Evolutionary conservation across 148 eudicot species (phyloP), one percentile per base, ranked within the genome.

Genomic region (Agrostemma githago): DNA sequence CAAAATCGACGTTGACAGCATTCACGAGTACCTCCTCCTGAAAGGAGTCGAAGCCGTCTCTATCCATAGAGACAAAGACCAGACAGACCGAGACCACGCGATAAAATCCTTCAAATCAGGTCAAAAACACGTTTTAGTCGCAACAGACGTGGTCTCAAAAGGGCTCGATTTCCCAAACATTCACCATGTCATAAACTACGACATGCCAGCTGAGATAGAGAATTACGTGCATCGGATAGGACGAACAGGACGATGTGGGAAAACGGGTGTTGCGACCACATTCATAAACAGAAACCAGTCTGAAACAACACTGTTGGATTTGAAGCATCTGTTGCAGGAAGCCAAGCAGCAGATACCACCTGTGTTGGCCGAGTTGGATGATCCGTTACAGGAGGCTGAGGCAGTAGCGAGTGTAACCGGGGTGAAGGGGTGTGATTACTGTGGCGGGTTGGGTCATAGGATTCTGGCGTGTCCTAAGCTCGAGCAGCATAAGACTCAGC

Each of bases 11-110:
- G 98, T 91, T 57, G 96, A 93, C 51, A 94, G 91, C 70, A 90
- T 93, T 26, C 98, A 91, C 3, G 98, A 93, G 72, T 93, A 91
- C 58, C 86, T 93, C 12, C 88, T 93, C 2, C 51, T 91, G 5
- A 93, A 93, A 83, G 97, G 97, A 39, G 97, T 93, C 12, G 98
- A 93, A 77, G 97, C 89, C 0, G 98, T 93, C 60, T 91, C 98
- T 0, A 74, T 91, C 68, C 97, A 93, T 37, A 97, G 95, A 44
- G 98, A 97, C 5, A 93, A 91, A 73, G 98, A 91, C 72, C 98
- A 93, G 54, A 95, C 88, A 64, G 98, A 93, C 69, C 79, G 98
- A 81, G 97, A 93, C 37, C 81, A 91, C 16, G 97, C 95, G 0
- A 93, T 93, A 37, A 83, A 89, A 2, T 83, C 97, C 9, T 91